Percentiles rank a stretch among this genome's conserved stretches.
Conservation (phyloP, 345 rosid genomes). For the Balakata baccata region DNA sequence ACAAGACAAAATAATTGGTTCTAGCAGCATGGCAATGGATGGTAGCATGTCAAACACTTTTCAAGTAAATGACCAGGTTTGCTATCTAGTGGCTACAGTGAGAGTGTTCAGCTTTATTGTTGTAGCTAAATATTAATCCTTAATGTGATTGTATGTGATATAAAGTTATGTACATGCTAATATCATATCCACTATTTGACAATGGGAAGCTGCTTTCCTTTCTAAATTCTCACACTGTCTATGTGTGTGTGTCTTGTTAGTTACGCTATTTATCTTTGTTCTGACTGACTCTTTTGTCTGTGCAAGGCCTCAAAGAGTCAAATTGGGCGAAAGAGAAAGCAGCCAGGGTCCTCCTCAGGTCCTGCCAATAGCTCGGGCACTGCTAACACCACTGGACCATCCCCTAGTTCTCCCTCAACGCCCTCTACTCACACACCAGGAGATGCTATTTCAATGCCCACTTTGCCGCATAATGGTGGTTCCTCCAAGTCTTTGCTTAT, state of each 20-base stretch:
- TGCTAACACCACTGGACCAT: conserved; percentile 49
- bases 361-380: conserved; percentile 56
- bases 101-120: neutral
- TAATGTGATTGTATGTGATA: neutral
- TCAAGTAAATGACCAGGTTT: conserved; percentile 52
- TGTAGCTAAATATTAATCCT: neutral
- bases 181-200: neutral
- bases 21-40: conserved; percentile 39
- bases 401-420: conserved; percentile 56
- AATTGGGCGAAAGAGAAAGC: conserved; percentile 50
- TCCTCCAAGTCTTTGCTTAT: conserved; percentile 51
- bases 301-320: conserved; percentile 51
- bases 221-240: neutral
- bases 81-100: neutral
- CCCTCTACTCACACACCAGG: conserved; percentile 56
- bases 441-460: conserved; percentile 45
- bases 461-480: conserved; percentile 41
- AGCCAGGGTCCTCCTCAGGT: conserved; percentile 48
- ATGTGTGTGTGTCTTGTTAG: neutral
- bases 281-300: conserved; percentile 16
- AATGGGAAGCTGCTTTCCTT: neutral
- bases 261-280: neutral
- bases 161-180: neutral
- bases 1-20: conserved; percentile 42
- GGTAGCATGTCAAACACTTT: conserved; percentile 45